Evolutionary conservation across 371 early-diverging fungal species (phyloP), one percentile per base, ranked within the genome.

Genomic region (Basidiobolus meristosporus): DNA sequence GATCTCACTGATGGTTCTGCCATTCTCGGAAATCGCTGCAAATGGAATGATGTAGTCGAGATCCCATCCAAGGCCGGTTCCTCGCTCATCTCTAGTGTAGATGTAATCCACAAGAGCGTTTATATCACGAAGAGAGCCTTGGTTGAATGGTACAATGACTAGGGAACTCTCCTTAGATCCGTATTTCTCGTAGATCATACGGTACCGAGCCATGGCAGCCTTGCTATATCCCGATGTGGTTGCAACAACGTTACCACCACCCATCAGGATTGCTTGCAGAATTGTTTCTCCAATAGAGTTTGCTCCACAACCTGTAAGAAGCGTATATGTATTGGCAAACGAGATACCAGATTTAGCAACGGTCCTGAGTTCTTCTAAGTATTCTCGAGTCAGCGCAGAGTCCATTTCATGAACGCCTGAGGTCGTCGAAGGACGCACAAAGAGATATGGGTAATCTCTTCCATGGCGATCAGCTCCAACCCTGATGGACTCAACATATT

Each of bases 71-170:
- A 93, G 69, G 41, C 85, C 86, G 31, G 44, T 53, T 26, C 26
- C 26, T 66, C 75, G 73, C 38, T 67, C 66, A 44, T 82, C 83
- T 41, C 60, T 54, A 43, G 67, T 64, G 59, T 90, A 92, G 38
- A 92, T 80, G 60, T 86, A 89, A 49, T 79, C 59, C 38, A 92
- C 65, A 7, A 95, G 57, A 17, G 68, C 62, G 41, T 72, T 63
- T 15, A 81, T 70, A 59, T 95, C 96, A 47, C 71, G 70, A 53
- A 73, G 66, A 14, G 90, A 88, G 36, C 77, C 92, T 47, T 83
- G 89, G 58, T 95, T 95, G 72, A 88, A 95, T 18, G 96, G 96
- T 26, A 92, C 85, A n/a, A 92, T 80, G 16, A 90, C 64, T 35
- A 95, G 64, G 34, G 75, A 65, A 5, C 85, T 73, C 22, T 87